Base-by-base conservation (phyloP, 2,329 filamentous ascomycete genomes). In the Verticillium nubilum region DNA sequence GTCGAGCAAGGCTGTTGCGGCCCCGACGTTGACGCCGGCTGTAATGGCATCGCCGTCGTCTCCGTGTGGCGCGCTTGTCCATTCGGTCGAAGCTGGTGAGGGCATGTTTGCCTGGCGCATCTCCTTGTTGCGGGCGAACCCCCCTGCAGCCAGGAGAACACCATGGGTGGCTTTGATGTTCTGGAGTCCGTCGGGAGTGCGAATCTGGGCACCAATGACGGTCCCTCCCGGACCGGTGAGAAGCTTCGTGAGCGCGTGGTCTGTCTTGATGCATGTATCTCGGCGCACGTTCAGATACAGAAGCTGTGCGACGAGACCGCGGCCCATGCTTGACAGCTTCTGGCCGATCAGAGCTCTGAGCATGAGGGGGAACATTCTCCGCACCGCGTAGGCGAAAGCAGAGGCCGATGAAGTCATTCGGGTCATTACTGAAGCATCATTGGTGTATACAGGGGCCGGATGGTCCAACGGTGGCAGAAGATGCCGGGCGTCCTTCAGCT, bases 131-230 rank as follows among this genome's bases (percentile, higher is more conserved):
- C 67, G 65, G 0, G 73, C 68, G 60, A 75, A 76, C 4, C 73
- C 73, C 7, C 71, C 73, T 6, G 71, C 71, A 7, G 68, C 67
- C 7, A 75, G 64, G 6, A 76, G 58, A 10, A 74, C 70, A 15
- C 69, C 72, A 62, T 56, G 1, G 57, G 61, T 7, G 71, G 67
- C 2, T 65, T 57, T 54, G 74, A 37, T 15, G 15, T 37, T 15
- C n/a, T 12, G 13, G 33, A 37, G 15, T 12, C 33, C 33, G 15
- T 37, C 13, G 33, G 13, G 15, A 15, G n/a, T 2, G 33, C n/a
- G 15, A 15, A 37, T 37, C 13, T 37, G 33, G 33, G 33, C 33
- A 37, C 33, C 33, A 37, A 12, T 6, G 33, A 37, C 33, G n/a
- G n/a, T 37, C 15, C 33, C 33, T 15, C n/a, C n/a, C n/a, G 15